Percentiles rank a stretch among this genome's conserved stretches.
Evolutionary conservation across 2,329 filamentous ascomycete genomes (phyloP).

Genomic region (Fusarium stilboides): DNA sequence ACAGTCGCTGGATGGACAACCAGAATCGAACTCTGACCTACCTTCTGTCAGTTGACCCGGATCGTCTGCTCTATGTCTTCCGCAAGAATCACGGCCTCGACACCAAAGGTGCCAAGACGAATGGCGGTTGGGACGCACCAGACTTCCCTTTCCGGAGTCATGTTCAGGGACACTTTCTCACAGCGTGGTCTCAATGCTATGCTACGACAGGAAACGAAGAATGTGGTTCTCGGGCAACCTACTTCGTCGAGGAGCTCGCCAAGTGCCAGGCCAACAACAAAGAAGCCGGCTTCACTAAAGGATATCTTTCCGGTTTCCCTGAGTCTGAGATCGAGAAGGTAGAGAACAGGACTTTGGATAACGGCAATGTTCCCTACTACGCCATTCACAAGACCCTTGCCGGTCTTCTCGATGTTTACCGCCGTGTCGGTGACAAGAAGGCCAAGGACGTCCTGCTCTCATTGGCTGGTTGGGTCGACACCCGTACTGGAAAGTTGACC

Average conservation of each 20-base stretch:
- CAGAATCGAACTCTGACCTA: slow-evolving; percentile 37
- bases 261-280: slow-evolving; percentile 68
- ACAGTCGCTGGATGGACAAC: slow-evolving; percentile 43
- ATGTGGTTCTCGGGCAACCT: slow-evolving; percentile 62
- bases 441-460: slow-evolving; percentile 61
- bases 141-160: slow-evolving; percentile 68
- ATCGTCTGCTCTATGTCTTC: slow-evolving; percentile 36
- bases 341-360: slow-evolving; percentile 60
- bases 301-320: slow-evolving; percentile 67
- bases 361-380: slow-evolving; percentile 69
- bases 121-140: slow-evolving; percentile 69
- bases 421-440: slow-evolving; percentile 59
- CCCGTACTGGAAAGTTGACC: slow-evolving; percentile 60
- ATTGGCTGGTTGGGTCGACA: slow-evolving; percentile 65
- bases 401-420: slow-evolving; percentile 66
- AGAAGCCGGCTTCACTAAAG: slow-evolving; percentile 59
- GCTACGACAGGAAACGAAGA: slow-evolving; percentile 59
- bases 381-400: slow-evolving; percentile 69
- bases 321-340: slow-evolving; percentile 65
- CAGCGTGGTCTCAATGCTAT: slow-evolving; percentile 66
- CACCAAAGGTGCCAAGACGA: slow-evolving; percentile 61
- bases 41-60: slow-evolving; percentile 25
- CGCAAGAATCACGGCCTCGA: slow-evolving; percentile 35
- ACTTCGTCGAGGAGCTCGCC: slow-evolving; percentile 63
- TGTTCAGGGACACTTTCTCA: slow-evolving; percentile 66